These are phyloP conservation scores for Clitopilus hobsonii DNA, from an alignment of 768 basidiomycete genomes.

Conservation along the genomic window DNA sequence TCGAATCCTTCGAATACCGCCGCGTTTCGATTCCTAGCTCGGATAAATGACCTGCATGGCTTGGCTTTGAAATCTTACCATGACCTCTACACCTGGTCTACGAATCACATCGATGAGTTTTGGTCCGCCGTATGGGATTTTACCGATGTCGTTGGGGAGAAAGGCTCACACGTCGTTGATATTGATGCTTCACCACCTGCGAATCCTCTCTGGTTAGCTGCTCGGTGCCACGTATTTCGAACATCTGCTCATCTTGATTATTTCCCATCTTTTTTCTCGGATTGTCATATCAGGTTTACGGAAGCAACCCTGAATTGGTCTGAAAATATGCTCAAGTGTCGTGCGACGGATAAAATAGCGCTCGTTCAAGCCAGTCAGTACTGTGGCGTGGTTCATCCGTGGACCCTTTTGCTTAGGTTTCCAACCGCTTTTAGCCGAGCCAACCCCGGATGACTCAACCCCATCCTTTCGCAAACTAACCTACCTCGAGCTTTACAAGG, in stretches of 20 bases:
- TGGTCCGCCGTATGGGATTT: slow-evolving; percentile 76
- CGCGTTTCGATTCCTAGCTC: slow-evolving; percentile 42
- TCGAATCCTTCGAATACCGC: slow-evolving; percentile 35
- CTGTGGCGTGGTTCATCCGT: background rate
- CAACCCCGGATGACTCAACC: slow-evolving; percentile 41
- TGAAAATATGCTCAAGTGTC: slow-evolving; percentile 69
- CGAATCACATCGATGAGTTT: slow-evolving; percentile 52
- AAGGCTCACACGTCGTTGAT: slow-evolving; percentile 60
- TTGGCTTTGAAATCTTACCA: slow-evolving; percentile 48
- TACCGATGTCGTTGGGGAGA: slow-evolving; percentile 54
- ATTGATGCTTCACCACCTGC: slow-evolving; percentile 42
- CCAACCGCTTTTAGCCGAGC: slow-evolving; percentile 46
- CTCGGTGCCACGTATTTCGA: slow-evolving; percentile 4
- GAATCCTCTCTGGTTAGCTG: slow-evolving; percentile 63
- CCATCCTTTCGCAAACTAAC: slow-evolving; percentile 42
- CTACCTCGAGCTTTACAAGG: slow-evolving; percentile 53
- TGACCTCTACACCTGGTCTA: slow-evolving; percentile 69
- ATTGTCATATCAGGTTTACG: slow-evolving; percentile 33
- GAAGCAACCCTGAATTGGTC: slow-evolving; percentile 73
- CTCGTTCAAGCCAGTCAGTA: slow-evolving; percentile 67
- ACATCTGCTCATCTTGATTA: background rate
- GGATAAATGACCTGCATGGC: slow-evolving; percentile 43
- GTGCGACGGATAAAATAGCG: slow-evolving; percentile 54
- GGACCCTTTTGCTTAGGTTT: slow-evolving; percentile 11
- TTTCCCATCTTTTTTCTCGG: background rate